Evolutionary conservation across 2,329 filamentous ascomycete genomes (phyloP).

Genomic region (Epichloe glyceriae): DNA sequence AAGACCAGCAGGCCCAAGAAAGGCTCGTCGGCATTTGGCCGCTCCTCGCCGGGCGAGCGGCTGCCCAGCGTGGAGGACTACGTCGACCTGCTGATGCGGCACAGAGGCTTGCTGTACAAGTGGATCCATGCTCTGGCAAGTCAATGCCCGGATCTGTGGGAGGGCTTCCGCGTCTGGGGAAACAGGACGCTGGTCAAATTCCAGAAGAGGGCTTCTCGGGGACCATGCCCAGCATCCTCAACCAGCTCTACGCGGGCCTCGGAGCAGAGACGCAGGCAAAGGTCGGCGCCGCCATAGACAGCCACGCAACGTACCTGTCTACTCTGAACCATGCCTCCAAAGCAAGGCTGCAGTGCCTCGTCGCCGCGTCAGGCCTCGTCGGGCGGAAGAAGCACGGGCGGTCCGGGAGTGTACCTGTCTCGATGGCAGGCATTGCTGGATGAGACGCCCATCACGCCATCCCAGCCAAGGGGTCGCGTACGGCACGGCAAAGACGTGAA

Average conservation of each 20-base stretch:
- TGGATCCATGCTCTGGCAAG: slow-evolving; percentile 59
- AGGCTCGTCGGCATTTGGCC: neutral
- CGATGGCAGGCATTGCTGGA: slow-evolving; percentile 63
- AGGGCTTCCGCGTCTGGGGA: slow-evolving; percentile 48
- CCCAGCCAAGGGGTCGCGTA: slow-evolving; percentile 34
- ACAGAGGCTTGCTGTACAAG: slow-evolving; percentile 50
- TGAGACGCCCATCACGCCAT: slow-evolving; percentile 54
- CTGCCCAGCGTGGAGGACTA: slow-evolving; percentile 58
- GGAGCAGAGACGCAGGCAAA: slow-evolving; percentile 28
- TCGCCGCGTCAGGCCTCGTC: slow-evolving; percentile 25
- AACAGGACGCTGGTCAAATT: slow-evolving; percentile 47
- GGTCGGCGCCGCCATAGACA: slow-evolving; percentile 41
- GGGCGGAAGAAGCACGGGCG: slow-evolving; percentile 30
- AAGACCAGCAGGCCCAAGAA: slow-evolving; percentile 38
- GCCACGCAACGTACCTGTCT: slow-evolving; percentile 47
- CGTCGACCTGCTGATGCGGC: slow-evolving; percentile 50
- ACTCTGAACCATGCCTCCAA: slow-evolving; percentile 40
- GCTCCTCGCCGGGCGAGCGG: slow-evolving; percentile 4
- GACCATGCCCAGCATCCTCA: slow-evolving; percentile 25
- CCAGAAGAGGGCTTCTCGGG: slow-evolving; percentile 13
- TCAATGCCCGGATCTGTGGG: slow-evolving; percentile 52
- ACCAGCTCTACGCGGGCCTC: slow-evolving; percentile 32
- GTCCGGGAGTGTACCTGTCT: slow-evolving; percentile 59
- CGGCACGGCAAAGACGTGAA: slow-evolving; percentile 41
- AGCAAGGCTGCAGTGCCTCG: slow-evolving; percentile 41